A percentile compares a stretch with the other conserved stretches of the same genome.
These are phyloP conservation scores for Linum tenue DNA, from an alignment of 345 rosid genomes.

Conservation along the genomic window DNA sequence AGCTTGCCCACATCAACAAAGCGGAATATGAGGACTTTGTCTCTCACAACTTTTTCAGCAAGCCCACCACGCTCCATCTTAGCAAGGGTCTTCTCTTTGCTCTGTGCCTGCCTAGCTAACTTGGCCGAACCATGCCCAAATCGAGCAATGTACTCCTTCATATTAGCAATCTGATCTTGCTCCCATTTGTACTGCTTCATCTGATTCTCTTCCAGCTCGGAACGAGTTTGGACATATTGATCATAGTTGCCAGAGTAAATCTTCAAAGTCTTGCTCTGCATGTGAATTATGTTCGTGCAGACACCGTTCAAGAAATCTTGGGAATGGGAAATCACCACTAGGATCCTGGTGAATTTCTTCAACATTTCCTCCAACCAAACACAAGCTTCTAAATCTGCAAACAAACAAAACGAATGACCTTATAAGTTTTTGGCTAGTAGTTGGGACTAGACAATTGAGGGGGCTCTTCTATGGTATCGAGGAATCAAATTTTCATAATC, in stretches of 20 bases:
- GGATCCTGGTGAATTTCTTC: constrained; percentile 88
- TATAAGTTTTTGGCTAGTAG: neutral
- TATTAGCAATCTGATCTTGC: constrained; percentile 92
- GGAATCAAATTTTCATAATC: neutral
- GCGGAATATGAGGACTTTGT: constrained; percentile 73
- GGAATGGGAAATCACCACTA: constrained; percentile 91
- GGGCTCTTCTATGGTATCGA: neutral
- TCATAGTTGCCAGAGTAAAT: constrained; percentile 82
- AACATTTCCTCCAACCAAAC: constrained; percentile 95
- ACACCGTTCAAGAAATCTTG: constrained; percentile 97
- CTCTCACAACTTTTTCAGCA: constrained; percentile 68
- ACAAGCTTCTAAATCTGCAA: constrained; percentile 92
- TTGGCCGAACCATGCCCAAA: constrained; percentile 99
- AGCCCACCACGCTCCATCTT: constrained; percentile 99
- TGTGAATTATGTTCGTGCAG: constrained; percentile 93
- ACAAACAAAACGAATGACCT: neutral
- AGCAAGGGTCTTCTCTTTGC: constrained; percentile 96
- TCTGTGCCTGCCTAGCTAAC: constrained; percentile 97
- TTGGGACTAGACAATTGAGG: too few species aligned
- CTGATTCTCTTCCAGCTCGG: constrained; percentile 94
- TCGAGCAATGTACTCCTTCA: constrained; percentile 99
- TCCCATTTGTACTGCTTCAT: constrained; percentile 99
- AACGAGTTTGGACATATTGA: constrained; percentile 92
- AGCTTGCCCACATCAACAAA: constrained; percentile 94
- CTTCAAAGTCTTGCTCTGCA: constrained; percentile 84